A percentile compares a stretch with the other conserved stretches of the same genome.
Conservation (phyloP, 2,329 filamentous ascomycete genomes). For the Gremmenia infestans region DNA sequence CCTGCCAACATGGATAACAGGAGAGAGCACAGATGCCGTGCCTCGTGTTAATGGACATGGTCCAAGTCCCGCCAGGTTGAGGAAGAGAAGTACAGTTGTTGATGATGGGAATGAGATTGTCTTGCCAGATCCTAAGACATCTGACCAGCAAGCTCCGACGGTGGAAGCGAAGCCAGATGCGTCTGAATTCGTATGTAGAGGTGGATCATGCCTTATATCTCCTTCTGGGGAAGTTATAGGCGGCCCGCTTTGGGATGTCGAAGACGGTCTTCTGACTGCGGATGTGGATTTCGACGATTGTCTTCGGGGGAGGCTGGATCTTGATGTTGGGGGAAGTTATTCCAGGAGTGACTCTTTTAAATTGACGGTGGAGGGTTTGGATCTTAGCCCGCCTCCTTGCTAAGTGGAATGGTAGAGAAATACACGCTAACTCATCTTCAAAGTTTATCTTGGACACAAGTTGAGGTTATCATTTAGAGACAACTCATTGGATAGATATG, state of each 20-base stretch:
- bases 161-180: constrained; percentile 18
- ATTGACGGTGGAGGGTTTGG: constrained; percentile 53
- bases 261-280: constrained; percentile 60
- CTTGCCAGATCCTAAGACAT: constrained; percentile 24
- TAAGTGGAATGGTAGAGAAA: background rate
- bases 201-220: constrained; percentile 77
- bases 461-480: background rate
- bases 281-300: constrained; percentile 89
- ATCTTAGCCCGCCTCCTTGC: constrained; percentile 52
- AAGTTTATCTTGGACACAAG: background rate
- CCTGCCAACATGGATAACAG: constrained; percentile 52
- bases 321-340: constrained; percentile 83
- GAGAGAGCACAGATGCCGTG: constrained; percentile 8
- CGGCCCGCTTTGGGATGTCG: constrained; percentile 76
- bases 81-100: constrained; percentile 18
- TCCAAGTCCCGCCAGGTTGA: background rate
- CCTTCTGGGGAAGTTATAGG: constrained; percentile 75
- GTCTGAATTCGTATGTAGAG: constrained; percentile 49
- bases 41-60: constrained; percentile 1
- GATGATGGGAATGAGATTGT: constrained; percentile 54
- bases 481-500: no score
- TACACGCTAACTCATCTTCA: background rate
- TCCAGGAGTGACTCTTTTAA: constrained; percentile 65
- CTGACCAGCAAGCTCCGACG: background rate
- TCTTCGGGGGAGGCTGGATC: constrained; percentile 70